Conservation (phyloP, 2,329 filamentous ascomycete genomes). For the Botrytis squamosa region DNA sequence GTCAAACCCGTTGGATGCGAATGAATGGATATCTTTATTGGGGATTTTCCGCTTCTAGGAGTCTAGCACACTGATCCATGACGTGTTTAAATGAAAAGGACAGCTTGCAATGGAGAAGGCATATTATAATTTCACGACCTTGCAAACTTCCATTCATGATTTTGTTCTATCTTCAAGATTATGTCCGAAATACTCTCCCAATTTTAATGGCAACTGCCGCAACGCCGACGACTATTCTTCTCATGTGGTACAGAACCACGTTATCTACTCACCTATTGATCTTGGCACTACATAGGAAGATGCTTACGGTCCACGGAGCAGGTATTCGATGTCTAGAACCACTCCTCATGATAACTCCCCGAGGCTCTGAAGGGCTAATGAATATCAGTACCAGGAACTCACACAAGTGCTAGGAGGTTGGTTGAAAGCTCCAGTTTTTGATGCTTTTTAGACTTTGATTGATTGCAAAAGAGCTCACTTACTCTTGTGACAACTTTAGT, state of each 20-base stretch:
- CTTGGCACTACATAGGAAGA: background rate
- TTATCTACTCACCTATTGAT: background rate
- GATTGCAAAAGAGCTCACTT: background rate
- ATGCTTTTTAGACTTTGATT: background rate
- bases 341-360: background rate
- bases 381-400: background rate
- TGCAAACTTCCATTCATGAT: background rate
- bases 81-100: conserved; percentile 18
- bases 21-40: background rate
- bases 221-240: background rate
- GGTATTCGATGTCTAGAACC: background rate
- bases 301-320: background rate
- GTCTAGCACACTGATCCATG: background rate
- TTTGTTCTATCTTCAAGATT: background rate
- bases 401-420: background rate
- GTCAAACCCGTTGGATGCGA: background rate
- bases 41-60: background rate
- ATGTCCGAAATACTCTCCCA: conserved; percentile 7
- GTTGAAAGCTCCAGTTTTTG: background rate
- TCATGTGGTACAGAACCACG: background rate
- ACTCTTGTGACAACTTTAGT: background rate
- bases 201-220: background rate
- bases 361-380: background rate
- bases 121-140: background rate
- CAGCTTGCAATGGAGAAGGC: conserved; percentile 1